Base-by-base conservation (phyloP, 306 rosid species). In the Prunus padus region DNA sequence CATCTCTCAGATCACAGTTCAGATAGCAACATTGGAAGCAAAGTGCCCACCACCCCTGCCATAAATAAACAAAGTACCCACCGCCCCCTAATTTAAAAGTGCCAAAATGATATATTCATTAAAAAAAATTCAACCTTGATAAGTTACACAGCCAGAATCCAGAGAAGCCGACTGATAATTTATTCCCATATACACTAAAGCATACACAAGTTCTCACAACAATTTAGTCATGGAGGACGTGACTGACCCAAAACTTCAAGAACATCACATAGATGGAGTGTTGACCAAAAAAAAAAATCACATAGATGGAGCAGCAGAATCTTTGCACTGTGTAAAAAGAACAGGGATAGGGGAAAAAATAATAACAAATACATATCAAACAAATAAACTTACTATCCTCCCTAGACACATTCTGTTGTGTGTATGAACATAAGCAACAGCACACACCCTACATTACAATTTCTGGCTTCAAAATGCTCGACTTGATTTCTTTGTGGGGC, bases 401-500 rank as follows among this genome's bases (percentile, higher is more conserved):
- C 26, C 74, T 49, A 20, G 59, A 75, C 71, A 63, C 28, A 11
- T 57, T 23, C 64, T 57, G 64, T 45, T 42, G 68, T 47, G 74
- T 47, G 74, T 47, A 69, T 47, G 20, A 68, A 55, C 75, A 74
- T 18, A 52, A 67, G 33, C 46, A 70, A 69, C 42, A 42, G 31
- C 80, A 67, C 5, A 11, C 60, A 33, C 76, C 44, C 92, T 85
- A 94, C 98, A 95, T 95, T 59, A 95, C 96, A 67, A 95, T 95
- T 84, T 95, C 98, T 19, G 98, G 98, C 87, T 92, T 95, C 92
- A 90, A 74, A 85, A 95, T 92, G 91, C 89, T 95, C 11, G 97
- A 74, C 79, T 90, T 95, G 86, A 95, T 92, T 89, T 95, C 97
- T 84, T 95, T 95, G 90, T 95, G 98, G 50, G 98, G 98, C 87